Percentiles rank a stretch among this genome's conserved stretches.
phyloP scores from a whole-genome alignment of 257 asterid species.

The Catharanthus roseus region DNA sequence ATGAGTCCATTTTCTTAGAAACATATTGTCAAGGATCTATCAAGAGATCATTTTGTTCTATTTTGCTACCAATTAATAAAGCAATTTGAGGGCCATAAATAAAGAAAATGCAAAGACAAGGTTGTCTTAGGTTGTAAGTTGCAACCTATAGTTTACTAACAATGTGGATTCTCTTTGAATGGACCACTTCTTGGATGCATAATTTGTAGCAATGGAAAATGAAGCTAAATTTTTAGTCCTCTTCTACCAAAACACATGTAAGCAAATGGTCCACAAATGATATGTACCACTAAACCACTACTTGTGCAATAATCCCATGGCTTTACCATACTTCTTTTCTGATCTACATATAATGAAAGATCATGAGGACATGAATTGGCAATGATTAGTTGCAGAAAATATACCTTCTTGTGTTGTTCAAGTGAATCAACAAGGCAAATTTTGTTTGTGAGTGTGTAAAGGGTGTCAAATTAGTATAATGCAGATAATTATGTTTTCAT shows the following conservation, averaged over 20 bases:
- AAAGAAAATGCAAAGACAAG: neutral
- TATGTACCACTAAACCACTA: constrained; percentile 22
- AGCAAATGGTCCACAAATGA: constrained; percentile 19
- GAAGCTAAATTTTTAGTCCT: neutral
- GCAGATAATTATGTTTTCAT: neutral
- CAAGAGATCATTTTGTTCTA: neutral
- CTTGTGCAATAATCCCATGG: constrained; percentile 2
- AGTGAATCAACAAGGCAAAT: neutral
- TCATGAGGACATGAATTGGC: constrained; percentile 18
- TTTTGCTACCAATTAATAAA: constrained; percentile 4
- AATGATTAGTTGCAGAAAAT: constrained; percentile 16
- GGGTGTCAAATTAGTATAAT: neutral
- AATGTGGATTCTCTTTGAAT: constrained; percentile 1
- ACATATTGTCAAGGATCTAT: neutral
- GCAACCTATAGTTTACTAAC: constrained; percentile 2
- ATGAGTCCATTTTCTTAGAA: neutral
- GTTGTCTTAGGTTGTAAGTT: constrained; percentile 5
- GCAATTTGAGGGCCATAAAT: neutral
- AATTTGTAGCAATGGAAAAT: neutral
- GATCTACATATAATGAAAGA: neutral
- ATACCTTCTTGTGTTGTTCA: neutral
- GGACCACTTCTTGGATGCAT: constrained; percentile 18
- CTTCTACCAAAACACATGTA: constrained; percentile 3
- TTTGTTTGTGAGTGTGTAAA: neutral
- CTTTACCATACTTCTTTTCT: neutral